Evolutionary conservation across 1,284 basidiomycete genomes (phyloP).

Genomic region (Tausonia pullulans): DNA sequence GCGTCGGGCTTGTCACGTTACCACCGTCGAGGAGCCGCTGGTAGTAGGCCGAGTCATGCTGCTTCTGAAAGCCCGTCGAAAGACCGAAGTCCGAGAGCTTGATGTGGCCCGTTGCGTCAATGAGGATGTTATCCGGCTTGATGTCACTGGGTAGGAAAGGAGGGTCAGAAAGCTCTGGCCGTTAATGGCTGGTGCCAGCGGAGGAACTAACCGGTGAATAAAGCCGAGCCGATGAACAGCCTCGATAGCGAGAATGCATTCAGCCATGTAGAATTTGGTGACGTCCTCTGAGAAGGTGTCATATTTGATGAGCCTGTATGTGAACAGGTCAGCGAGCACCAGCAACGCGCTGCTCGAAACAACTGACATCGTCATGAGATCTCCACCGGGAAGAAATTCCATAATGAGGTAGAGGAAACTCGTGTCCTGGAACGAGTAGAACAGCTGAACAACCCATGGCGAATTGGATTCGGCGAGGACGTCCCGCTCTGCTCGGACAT

Average conservation of each 20-base stretch:
- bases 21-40: slow-evolving; percentile 69
- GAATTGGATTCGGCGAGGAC: slow-evolving; percentile 96
- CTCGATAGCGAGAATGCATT: slow-evolving; percentile 94
- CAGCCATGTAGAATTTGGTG: slow-evolving; percentile 97
- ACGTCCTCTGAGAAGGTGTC: slow-evolving; percentile 98
- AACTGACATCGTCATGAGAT: slow-evolving; percentile 63
- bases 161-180: background rate
- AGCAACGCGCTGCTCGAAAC: background rate
- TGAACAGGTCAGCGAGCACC: background rate
- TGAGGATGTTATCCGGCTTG: slow-evolving; percentile 95
- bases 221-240: slow-evolving; percentile 98
- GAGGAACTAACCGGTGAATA: slow-evolving; percentile 70
- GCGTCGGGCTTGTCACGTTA: slow-evolving; percentile 17
- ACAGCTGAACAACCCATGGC: slow-evolving; percentile 95
- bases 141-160: slow-evolving; percentile 56
- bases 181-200: background rate
- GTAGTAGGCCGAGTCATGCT: slow-evolving; percentile 89
- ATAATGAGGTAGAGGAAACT: slow-evolving; percentile 95
- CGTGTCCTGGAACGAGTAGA: slow-evolving; percentile 97
- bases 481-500: slow-evolving; percentile 96
- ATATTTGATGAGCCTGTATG: slow-evolving; percentile 94
- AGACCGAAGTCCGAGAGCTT: slow-evolving; percentile 95
- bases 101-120: slow-evolving; percentile 83
- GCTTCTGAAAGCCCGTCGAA: slow-evolving; percentile 89
- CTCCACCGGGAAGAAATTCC: slow-evolving; percentile 97